A percentile compares a stretch with the other conserved stretches of the same genome.
These are phyloP conservation scores for Solanum hybrid DNA, from an alignment of 305 asterid species.

Conservation along the genomic window DNA sequence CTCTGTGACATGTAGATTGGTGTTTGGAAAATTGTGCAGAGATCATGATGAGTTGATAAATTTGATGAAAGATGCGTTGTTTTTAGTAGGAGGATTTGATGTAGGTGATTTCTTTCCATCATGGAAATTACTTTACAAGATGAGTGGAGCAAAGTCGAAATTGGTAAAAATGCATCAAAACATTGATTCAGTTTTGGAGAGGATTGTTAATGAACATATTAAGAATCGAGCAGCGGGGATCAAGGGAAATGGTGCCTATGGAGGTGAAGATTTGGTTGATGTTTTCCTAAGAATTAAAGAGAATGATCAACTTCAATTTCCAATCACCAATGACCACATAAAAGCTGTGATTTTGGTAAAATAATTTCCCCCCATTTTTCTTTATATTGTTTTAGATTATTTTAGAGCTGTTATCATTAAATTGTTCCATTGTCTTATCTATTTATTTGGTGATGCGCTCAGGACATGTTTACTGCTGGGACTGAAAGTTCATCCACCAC, in stretches of 20 bases:
- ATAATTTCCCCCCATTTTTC: neutral
- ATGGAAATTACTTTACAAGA: neutral
- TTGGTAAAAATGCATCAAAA: neutral
- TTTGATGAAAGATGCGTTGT: neutral
- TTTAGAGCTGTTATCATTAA: neutral
- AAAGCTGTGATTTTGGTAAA: slow-evolving; percentile 17
- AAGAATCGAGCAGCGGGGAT: neutral
- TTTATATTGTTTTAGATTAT: neutral
- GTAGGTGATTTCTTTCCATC: slow-evolving; percentile 2
- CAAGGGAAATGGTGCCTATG: neutral
- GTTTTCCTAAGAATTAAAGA: slow-evolving; percentile 16
- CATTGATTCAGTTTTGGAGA: neutral
- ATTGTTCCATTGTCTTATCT: neutral
- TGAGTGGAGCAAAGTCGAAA: neutral
- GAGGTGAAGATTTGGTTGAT: slow-evolving; percentile 14
- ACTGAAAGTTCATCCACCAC: neutral
- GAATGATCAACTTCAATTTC: slow-evolving; percentile 5
- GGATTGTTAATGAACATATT: neutral
- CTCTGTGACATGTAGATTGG: slow-evolving; percentile 11
- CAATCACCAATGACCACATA: slow-evolving; percentile 11
- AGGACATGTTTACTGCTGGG: slow-evolving; percentile 15
- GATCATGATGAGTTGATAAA: slow-evolving; percentile 3
- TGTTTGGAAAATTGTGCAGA: slow-evolving; percentile 6
- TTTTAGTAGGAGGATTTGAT: slow-evolving; percentile 11
- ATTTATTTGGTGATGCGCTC: neutral